A percentile compares a stretch with the other conserved stretches of the same genome.
These are phyloP conservation scores for Zizania latifolia DNA, from an alignment of 176 grass and related monocot genomes.

Conservation along the genomic window DNA sequence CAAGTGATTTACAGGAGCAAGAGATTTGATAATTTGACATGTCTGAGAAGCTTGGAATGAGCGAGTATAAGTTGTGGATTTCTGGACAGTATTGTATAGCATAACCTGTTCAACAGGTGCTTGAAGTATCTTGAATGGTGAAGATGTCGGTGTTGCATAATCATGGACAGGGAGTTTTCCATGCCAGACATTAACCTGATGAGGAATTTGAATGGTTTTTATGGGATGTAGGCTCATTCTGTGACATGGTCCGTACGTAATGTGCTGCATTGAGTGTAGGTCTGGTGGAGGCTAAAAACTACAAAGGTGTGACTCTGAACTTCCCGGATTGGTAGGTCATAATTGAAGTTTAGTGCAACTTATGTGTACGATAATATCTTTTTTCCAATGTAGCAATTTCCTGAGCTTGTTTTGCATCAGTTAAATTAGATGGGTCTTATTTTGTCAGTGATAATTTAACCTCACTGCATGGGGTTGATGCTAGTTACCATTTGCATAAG, in stretches of 20 bases:
- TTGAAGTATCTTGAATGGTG: background rate
- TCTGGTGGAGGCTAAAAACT: background rate
- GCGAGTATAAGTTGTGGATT: background rate
- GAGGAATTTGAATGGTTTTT: background rate
- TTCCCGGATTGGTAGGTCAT: background rate
- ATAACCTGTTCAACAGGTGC: background rate
- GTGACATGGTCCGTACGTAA: background rate
- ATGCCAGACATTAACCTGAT: background rate
- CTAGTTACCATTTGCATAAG: background rate
- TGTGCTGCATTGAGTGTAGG: background rate
- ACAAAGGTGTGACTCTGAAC: background rate
- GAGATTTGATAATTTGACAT: slow-evolving; percentile 1
- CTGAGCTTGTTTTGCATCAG: background rate
- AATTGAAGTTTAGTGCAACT: background rate
- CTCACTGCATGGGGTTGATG: background rate
- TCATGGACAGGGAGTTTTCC: background rate
- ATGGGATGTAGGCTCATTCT: background rate
- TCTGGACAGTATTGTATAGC: background rate
- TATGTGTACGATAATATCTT: background rate
- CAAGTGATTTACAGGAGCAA: background rate
- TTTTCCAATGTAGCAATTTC: background rate
- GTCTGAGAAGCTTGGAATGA: background rate
- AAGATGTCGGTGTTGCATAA: background rate
- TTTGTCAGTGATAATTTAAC: background rate
- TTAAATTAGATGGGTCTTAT: background rate